Conservation (phyloP, 2,329 filamentous ascomycete genomes). For the Penicillium sp. region DNA sequence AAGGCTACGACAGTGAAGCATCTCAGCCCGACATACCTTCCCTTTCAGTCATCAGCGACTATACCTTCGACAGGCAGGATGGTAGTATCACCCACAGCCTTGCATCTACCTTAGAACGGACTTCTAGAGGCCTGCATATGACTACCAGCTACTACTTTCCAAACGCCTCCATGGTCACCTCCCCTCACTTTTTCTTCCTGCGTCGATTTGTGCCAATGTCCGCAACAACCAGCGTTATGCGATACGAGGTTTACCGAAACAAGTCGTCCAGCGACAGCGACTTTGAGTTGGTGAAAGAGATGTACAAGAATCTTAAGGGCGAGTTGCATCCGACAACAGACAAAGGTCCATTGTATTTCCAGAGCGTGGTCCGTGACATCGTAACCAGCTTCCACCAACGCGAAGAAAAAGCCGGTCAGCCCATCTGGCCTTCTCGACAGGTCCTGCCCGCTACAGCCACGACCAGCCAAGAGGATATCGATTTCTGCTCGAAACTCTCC, state of each 20-base stretch:
- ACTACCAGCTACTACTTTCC: slow-evolving; percentile 40
- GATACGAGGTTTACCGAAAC: slow-evolving; percentile 67
- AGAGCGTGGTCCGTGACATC: slow-evolving; percentile 55
- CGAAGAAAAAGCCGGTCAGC: slow-evolving; percentile 50
- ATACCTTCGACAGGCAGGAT: slow-evolving; percentile 53
- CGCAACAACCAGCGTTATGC: slow-evolving; percentile 57
- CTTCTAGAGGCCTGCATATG: slow-evolving; percentile 46
- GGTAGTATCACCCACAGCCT: slow-evolving; percentile 54
- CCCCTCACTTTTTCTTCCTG: slow-evolving; percentile 63
- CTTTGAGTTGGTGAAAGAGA: slow-evolving; percentile 59
- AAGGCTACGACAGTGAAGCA: slow-evolving; percentile 15
- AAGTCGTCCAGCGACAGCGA: slow-evolving; percentile 62
- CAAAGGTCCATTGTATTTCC: slow-evolving; percentile 61
- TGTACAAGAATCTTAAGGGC: slow-evolving; percentile 43
- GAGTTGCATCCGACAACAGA: slow-evolving; percentile 64
- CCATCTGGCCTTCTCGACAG: slow-evolving; percentile 59
- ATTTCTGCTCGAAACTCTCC: slow-evolving; percentile 34
- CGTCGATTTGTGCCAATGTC: slow-evolving; percentile 63
- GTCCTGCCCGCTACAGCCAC: slow-evolving; percentile 30
- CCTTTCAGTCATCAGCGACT: slow-evolving; percentile 59
- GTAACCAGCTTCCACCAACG: slow-evolving; percentile 52
- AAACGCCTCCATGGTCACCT: slow-evolving; percentile 36
- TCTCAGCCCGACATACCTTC: slow-evolving; percentile 21
- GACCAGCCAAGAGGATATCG: slow-evolving; percentile 35
- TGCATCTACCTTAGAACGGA: slow-evolving; percentile 51